phyloP scores from a whole-genome alignment of 352 stramenopile genomes.

The Globisporangium lucens region DNA sequence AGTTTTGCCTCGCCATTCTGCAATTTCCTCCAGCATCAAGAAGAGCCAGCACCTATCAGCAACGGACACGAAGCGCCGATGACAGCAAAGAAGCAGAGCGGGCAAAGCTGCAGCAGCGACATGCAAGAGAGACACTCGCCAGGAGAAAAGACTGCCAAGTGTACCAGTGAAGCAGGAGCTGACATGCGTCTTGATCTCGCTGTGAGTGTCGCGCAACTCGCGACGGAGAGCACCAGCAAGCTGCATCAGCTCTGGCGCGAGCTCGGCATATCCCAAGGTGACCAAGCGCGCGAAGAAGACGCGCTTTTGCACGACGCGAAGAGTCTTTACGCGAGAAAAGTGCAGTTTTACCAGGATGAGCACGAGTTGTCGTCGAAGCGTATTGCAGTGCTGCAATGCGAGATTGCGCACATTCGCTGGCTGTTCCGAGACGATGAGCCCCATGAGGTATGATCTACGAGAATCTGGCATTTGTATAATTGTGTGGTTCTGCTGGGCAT shows the following conservation, averaged over 20 bases:
- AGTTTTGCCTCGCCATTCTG: neutral
- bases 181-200: neutral
- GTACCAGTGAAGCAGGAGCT: neutral
- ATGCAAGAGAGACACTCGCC: too few species aligned
- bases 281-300: constrained; percentile 31
- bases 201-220: neutral
- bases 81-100: neutral
- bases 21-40: neutral
- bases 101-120: neutral
- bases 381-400: constrained; percentile 24
- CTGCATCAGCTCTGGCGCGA: constrained; percentile 31
- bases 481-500: neutral
- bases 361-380: constrained; percentile 23
- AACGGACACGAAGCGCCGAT: neutral
- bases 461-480: neutral
- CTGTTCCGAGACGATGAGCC: constrained; percentile 33
- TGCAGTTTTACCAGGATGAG: constrained; percentile 20
- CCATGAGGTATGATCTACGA: constrained; percentile 6
- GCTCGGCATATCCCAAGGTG: constrained; percentile 27
- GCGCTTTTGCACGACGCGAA: constrained; percentile 5
- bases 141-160: neutral
- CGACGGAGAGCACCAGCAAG: constrained; percentile 15
- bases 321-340: constrained; percentile 4
- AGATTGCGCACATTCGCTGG: constrained; percentile 32
- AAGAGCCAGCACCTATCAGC: neutral